A percentile compares a stretch with the other conserved stretches of the same genome.
phyloP scores from a whole-genome alignment of 495 filamentous ascomycete species.

The Jackrogersella multiformis region DNA sequence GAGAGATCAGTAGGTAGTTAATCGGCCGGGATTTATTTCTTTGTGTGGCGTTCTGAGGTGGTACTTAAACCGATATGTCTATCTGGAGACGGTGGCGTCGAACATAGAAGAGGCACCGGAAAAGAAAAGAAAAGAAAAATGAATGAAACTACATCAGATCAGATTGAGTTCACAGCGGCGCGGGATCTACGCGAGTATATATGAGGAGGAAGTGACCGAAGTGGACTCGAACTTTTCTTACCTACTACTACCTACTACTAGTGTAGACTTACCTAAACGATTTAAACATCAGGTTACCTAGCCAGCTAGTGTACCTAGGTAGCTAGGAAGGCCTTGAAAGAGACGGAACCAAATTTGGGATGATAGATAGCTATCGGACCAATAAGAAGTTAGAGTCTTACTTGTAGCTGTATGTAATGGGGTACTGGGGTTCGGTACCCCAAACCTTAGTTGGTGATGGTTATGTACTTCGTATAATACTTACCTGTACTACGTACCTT shows the following conservation, averaged over 20 bases:
- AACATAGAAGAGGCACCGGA: no score
- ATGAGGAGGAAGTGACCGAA: conserved; percentile 8
- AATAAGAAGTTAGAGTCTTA: conserved; percentile 34
- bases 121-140: conserved; percentile 11
- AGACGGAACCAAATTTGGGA: conserved; percentile 31
- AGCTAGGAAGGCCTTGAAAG: conserved; percentile 18
- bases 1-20: not conserved
- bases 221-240: no score
- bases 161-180: not conserved
- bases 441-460: conserved; percentile 31
- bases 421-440: conserved; percentile 28
- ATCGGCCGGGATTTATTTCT: not conserved
- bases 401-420: conserved; percentile 37
- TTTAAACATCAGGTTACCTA: conserved; percentile 13
- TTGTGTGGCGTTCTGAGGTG: not conserved
- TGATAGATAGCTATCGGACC: conserved; percentile 34
- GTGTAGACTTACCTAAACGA: no score
- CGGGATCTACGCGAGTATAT: conserved; percentile 31
- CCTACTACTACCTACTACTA: no score
- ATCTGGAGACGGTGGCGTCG: conserved; percentile 1
- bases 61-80: not conserved
- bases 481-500: no score
- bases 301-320: conserved; percentile 2
- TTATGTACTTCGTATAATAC: conserved; percentile 32
- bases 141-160: conserved; percentile 1